These are phyloP conservation scores for Anthracocystis walkeri DNA, from an alignment of 1,284 basidiomycete genomes.

Conservation along the genomic window DNA sequence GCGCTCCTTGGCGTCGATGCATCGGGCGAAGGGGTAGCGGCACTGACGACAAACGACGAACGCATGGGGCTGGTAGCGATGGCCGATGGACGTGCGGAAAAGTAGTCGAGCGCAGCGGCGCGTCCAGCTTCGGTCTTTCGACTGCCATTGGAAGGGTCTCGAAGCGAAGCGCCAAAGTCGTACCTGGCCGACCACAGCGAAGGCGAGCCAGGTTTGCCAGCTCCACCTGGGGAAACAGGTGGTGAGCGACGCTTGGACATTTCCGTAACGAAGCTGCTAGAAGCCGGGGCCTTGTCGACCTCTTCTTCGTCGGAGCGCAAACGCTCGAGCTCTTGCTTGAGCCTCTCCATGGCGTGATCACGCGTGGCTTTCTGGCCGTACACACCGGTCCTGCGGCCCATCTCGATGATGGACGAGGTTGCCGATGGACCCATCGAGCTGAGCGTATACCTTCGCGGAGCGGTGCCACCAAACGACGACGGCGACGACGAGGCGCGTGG, in stretches of 20 bases:
- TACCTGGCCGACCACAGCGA: slow-evolving; percentile 69
- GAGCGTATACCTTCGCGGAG: slow-evolving; percentile 48
- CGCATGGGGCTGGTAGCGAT: slow-evolving; percentile 26
- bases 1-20: slow-evolving; percentile 44
- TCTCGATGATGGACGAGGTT: slow-evolving; percentile 53
- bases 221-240: slow-evolving; percentile 62
- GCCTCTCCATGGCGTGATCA: slow-evolving; percentile 69
- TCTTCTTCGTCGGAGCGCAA: slow-evolving; percentile 72
- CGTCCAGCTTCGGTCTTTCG: slow-evolving; percentile 55
- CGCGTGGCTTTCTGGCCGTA: slow-evolving; percentile 65
- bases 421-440: slow-evolving; percentile 33
- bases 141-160: slow-evolving; percentile 67
- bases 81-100: slow-evolving; percentile 53
- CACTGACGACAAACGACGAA: slow-evolving; percentile 41
- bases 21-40: slow-evolving; percentile 52
- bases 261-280: slow-evolving; percentile 39
- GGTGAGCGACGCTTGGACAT: slow-evolving; percentile 56
- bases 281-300: slow-evolving; percentile 53
- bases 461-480: slow-evolving; percentile 32
- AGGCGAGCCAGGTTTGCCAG: slow-evolving; percentile 63
- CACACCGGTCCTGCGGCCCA: slow-evolving; percentile 57
- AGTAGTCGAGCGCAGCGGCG: slow-evolving; percentile 64
- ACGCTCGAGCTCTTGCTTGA: slow-evolving; percentile 72
- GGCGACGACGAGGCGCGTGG: slow-evolving; percentile 13
- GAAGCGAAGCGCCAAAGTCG: slow-evolving; percentile 73